Conservation (phyloP, 2,329 filamentous ascomycete species). For the Ceratocystis lukuohia region DNA sequence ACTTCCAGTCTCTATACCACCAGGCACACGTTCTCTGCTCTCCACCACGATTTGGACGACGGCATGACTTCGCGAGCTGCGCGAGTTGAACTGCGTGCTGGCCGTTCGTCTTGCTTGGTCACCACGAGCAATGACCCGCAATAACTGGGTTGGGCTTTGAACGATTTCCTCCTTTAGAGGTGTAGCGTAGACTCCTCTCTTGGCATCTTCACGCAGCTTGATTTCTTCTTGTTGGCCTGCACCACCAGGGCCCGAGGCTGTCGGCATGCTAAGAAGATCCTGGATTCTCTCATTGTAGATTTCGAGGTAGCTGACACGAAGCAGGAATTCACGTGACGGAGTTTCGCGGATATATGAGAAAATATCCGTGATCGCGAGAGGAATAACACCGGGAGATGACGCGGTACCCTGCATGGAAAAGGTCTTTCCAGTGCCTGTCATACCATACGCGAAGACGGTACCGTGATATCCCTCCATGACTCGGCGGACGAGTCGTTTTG, state of each 20-base stretch:
- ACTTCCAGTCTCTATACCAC: constrained; percentile 36
- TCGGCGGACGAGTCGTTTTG: constrained; percentile 83
- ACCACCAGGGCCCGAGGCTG: constrained; percentile 40
- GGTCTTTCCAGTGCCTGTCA: constrained; percentile 99
- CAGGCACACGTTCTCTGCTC: constrained; percentile 71
- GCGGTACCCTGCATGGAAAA: constrained; percentile 99
- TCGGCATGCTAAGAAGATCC: constrained; percentile 70
- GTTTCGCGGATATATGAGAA: constrained; percentile 98
- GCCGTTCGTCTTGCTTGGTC: constrained; percentile 82
- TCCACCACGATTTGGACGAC: constrained; percentile 98
- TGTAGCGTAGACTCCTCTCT: constrained; percentile 89
- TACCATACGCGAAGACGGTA: constrained; percentile 96
- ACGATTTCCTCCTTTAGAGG: constrained; percentile 97
- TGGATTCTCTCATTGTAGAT: constrained; percentile 99
- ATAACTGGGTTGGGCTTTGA: constrained; percentile 86
- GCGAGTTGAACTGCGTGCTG: constrained; percentile 91
- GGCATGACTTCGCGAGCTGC: constrained; percentile 93
- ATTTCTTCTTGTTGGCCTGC: constrained; percentile 69
- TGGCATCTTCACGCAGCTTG: constrained; percentile 90
- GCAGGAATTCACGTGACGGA: constrained; percentile 80
- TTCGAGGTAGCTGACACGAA: constrained; percentile 94
- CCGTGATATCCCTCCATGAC: constrained; percentile 99
- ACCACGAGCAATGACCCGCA: constrained; percentile 87
- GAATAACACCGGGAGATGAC: constrained; percentile 89
- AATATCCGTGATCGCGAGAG: constrained; percentile 93